Conservation (phyloP, 352 stramenopile genomes). For the Phytopythium ostracodes region DNA sequence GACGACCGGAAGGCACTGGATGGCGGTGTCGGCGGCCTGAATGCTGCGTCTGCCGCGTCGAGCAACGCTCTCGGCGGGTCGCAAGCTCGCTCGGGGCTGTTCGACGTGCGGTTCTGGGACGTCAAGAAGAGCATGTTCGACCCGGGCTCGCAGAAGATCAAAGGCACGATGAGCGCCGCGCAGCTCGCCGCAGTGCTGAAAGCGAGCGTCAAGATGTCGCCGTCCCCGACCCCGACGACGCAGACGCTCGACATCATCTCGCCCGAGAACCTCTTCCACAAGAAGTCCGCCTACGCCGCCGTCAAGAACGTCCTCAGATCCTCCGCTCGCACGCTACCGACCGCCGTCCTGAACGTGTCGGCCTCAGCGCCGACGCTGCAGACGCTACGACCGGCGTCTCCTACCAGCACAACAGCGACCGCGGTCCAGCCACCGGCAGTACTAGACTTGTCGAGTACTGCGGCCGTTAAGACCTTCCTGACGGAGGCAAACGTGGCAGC, state of each 20-base stretch:
- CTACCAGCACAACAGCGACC: not conserved
- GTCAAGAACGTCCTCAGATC: constrained; percentile 57
- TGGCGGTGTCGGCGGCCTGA: not conserved
- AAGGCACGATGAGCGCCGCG: constrained; percentile 33
- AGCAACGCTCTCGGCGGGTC: not conserved
- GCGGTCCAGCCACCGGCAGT: not conserved
- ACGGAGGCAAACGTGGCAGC: not conserved
- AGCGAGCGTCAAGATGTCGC: constrained; percentile 32
- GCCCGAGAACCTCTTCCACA: constrained; percentile 54
- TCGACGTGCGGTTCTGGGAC: constrained; percentile 66
- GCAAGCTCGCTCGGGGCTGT: constrained; percentile 22
- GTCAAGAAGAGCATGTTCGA: constrained; percentile 72
- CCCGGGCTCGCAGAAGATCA: constrained; percentile 22
- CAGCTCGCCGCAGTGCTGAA: constrained; percentile 47
- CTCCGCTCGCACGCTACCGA: constrained; percentile 46
- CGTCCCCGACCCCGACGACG: constrained; percentile 17
- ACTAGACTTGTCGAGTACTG: not conserved
- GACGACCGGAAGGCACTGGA: not conserved
- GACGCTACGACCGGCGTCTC: not conserved
- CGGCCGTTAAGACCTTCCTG: constrained; percentile 4
- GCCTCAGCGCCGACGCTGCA: constrained; percentile 28
- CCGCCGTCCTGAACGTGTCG: constrained; percentile 21
- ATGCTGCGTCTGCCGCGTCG: not conserved
- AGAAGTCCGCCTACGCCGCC: constrained; percentile 59
- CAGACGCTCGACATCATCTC: constrained; percentile 58